Conservation (phyloP, 2,329 filamentous ascomycete species). For the Botrytis aclada region DNA sequence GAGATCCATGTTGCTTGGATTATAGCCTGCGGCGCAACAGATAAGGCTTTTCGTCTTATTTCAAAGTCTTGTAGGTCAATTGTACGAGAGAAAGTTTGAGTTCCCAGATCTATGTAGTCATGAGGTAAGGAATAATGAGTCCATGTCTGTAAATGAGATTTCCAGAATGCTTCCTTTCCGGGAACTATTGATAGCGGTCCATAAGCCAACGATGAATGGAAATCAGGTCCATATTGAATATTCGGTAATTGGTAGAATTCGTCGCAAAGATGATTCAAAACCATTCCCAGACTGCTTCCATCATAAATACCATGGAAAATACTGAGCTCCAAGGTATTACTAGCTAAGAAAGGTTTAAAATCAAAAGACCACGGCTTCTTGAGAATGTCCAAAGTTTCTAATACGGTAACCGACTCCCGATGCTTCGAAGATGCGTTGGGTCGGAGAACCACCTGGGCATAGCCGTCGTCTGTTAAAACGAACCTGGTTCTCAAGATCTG, state of each 20-base stretch:
- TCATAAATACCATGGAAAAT: constrained; percentile 90
- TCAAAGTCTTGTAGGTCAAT: constrained; percentile 49
- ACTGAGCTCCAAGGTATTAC: constrained; percentile 53
- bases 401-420: not conserved
- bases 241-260: constrained; percentile 45
- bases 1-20: constrained; percentile 72
- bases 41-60: constrained; percentile 53
- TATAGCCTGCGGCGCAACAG: constrained; percentile 75
- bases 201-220: constrained; percentile 63
- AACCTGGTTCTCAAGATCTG: constrained; percentile 73
- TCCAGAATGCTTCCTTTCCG: constrained; percentile 66
- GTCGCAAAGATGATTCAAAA: constrained; percentile 57
- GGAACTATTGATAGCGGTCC: constrained; percentile 59
- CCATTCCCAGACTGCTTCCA: constrained; percentile 69
- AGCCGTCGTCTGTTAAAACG: constrained; percentile 68
- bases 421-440: constrained; percentile 28
- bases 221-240: constrained; percentile 48
- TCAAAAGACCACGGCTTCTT: constrained; percentile 30
- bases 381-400: constrained; percentile 31
- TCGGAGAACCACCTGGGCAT: constrained; percentile 67
- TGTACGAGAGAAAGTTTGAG: constrained; percentile 31
- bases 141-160: constrained; percentile 32
- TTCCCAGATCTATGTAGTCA: not conserved
- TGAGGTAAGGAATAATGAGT: constrained; percentile 21
- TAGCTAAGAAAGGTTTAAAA: not conserved